Conservation (phyloP, 164 flowering plant species). For the Annona cherimola region DNA sequence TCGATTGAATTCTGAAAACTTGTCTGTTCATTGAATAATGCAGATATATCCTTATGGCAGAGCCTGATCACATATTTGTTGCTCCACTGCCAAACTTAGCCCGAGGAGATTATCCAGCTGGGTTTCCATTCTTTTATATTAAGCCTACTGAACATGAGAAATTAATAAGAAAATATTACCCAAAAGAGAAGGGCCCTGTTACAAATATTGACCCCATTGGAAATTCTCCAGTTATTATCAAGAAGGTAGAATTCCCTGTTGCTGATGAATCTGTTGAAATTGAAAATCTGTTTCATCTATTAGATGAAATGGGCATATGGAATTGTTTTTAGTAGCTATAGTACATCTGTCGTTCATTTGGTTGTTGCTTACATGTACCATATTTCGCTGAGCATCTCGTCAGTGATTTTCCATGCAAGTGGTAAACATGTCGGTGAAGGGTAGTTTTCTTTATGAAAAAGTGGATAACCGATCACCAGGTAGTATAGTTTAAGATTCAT, state of each 20-base stretch:
- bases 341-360: not conserved
- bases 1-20: constrained; percentile 5
- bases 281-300: not conserved
- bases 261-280: not conserved
- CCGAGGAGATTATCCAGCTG: constrained; percentile 63
- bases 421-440: not conserved
- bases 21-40: constrained; percentile 14
- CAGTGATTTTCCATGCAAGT: not conserved
- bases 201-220: constrained; percentile 90
- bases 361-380: not conserved
- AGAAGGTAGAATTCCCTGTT: constrained; percentile 47
- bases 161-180: constrained; percentile 71
- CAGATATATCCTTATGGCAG: constrained; percentile 95
- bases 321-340: not conserved
- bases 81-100: constrained; percentile 88
- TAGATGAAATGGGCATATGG: not conserved
- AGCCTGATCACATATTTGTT: constrained; percentile 90
- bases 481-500: not conserved
- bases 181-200: constrained; percentile 82
- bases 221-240: constrained; percentile 94
- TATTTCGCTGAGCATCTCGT: not conserved
- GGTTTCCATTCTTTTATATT: constrained; percentile 84
- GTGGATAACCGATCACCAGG: not conserved
- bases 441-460: not conserved
- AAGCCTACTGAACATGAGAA: constrained; percentile 64